Evolutionary conservation across 441 rosid species (phyloP).

Genomic region (Arabidopsis hybrid): DNA sequence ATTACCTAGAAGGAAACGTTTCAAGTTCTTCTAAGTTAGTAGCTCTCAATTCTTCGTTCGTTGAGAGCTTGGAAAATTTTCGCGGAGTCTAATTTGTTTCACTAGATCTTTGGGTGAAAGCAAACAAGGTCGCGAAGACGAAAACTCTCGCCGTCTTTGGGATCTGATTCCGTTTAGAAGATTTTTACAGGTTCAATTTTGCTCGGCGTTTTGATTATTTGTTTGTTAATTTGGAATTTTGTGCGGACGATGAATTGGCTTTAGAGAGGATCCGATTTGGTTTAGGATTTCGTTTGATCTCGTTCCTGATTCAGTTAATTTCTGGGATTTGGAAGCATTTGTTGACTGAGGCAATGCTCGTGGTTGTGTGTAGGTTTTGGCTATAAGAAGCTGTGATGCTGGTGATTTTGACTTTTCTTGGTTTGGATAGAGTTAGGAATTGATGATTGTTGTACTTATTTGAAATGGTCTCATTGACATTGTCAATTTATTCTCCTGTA

Average conservation of each 20-base stretch:
- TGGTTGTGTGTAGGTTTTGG: slow-evolving; percentile 1
- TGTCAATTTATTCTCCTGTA: slow-evolving; percentile 2
- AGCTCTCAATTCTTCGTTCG: slow-evolving; percentile 23
- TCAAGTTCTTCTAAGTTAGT: neutral
- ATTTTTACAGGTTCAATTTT: slow-evolving; percentile 29
- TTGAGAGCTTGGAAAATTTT: slow-evolving; percentile 4
- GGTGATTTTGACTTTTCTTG: slow-evolving; percentile 32
- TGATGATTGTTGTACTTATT: neutral
- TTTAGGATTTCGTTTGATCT: slow-evolving; percentile 8
- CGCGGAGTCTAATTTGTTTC: neutral
- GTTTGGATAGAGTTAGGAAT: neutral
- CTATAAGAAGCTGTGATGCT: slow-evolving; percentile 16
- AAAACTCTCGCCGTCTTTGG: neutral
- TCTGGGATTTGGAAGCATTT: slow-evolving; percentile 23
- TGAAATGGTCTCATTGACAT: slow-evolving; percentile 15
- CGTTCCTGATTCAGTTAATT: neutral
- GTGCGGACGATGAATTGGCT: neutral
- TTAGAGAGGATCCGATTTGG: slow-evolving; percentile 27
- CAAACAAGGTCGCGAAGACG: slow-evolving; percentile 28
- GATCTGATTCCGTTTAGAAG: slow-evolving; percentile 5
- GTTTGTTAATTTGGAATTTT: neutral
- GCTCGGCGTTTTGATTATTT: neutral
- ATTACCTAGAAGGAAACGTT: slow-evolving; percentile 8
- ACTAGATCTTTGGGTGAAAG: slow-evolving; percentile 35
- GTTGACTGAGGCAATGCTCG: slow-evolving; percentile 35